These are phyloP conservation scores for Paramecium primaurelia DNA, from an alignment of 73 alveolate species.

Conservation along the genomic window DNA sequence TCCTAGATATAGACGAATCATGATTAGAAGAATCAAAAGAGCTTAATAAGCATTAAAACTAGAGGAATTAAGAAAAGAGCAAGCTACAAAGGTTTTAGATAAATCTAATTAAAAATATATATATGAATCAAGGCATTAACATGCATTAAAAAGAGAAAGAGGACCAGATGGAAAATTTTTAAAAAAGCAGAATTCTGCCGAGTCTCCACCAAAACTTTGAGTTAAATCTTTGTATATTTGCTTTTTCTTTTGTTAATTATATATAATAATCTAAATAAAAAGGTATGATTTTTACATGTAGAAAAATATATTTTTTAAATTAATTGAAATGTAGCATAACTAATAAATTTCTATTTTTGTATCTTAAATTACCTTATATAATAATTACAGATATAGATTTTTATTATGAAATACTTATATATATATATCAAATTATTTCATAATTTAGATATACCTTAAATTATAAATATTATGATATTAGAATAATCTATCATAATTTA, in stretches of 20 bases:
- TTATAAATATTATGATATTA: too few species aligned
- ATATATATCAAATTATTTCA: too few species aligned
- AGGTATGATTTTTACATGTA: not conserved
- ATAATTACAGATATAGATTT: not conserved
- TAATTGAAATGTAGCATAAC: not conserved
- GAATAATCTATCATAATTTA: not conserved
- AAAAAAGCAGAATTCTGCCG: not conserved
- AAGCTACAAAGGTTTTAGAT: not conserved
- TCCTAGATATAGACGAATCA: not conserved
- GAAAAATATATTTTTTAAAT: not conserved
- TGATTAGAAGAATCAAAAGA: slow-evolving; percentile 43
- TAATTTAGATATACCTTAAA: too few species aligned
- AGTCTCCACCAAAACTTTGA: slow-evolving; percentile 31
- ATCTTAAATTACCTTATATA: not conserved
- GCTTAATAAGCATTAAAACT: slow-evolving; percentile 32
- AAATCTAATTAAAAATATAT: slow-evolving; percentile 15
- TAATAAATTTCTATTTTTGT: not conserved
- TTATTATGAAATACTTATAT: too few species aligned
- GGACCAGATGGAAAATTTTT: slow-evolving; percentile 52
- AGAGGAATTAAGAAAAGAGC: not conserved
- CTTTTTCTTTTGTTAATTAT: not conserved
- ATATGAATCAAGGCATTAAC: slow-evolving; percentile 43
- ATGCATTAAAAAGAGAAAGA: slow-evolving; percentile 43
- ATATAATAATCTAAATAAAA: not conserved
- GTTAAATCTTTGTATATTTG: not conserved